phyloP scores from a whole-genome alignment of 2,329 filamentous ascomycete genomes.

The Xylariaceae sp. region DNA sequence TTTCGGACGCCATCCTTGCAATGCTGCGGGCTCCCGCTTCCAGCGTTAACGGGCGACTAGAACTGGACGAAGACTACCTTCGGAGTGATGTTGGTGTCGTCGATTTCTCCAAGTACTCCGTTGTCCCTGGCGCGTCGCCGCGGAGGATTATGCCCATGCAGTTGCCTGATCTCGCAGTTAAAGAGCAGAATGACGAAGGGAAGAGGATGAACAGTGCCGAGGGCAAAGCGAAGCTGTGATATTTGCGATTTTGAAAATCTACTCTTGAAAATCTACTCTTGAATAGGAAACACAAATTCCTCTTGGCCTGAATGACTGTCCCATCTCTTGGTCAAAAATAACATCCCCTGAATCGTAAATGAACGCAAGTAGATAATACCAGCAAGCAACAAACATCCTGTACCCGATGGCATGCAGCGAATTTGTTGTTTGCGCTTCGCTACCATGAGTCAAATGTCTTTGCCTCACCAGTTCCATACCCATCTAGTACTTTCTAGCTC shows the following conservation, averaged over 20 bases:
- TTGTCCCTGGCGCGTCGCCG: conserved; percentile 56
- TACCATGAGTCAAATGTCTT: no score
- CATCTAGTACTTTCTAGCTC: no score
- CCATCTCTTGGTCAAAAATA: no score
- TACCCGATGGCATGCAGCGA: no score
- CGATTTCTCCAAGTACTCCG: conserved; percentile 75
- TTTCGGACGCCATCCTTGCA: conserved; percentile 78
- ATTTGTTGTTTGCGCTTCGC: no score
- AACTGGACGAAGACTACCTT: conserved; percentile 83
- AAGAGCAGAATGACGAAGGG: conserved; percentile 82
- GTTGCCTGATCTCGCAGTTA: conserved; percentile 73
- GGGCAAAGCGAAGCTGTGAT: conserved; percentile 47
- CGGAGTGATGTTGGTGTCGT: conserved; percentile 65
- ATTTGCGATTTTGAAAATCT: not conserved
- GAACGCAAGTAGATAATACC: no score
- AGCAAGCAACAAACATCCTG: no score
- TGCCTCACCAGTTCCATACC: no score
- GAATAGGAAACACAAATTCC: no score
- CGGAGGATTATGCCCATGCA: conserved; percentile 77
- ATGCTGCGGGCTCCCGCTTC: conserved; percentile 67
- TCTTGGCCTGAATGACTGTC: no score
- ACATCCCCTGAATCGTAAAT: no score
- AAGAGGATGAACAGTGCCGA: conserved; percentile 69
- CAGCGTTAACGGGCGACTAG: conserved; percentile 72
- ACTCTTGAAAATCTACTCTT: no score